A percentile compares a stretch with the other conserved stretches of the same genome.
phyloP scores from a whole-genome alignment of 805 yeast species.

The Zygosaccharomyces gambellarensis region DNA sequence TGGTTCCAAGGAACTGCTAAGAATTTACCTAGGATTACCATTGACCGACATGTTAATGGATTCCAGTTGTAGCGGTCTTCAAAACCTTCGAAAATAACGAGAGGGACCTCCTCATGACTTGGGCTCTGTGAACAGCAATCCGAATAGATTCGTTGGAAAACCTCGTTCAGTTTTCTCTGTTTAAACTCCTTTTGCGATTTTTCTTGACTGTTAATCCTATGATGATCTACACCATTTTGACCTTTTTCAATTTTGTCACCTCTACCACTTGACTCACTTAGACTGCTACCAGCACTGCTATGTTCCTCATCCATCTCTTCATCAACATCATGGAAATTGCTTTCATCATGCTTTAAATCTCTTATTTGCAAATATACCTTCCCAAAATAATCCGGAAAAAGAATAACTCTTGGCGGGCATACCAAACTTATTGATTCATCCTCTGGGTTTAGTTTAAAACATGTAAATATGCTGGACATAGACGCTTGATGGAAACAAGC shows the following conservation, averaged over 20 bases:
- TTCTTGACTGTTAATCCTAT: slow-evolving; percentile 9
- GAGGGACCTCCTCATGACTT: slow-evolving; percentile 7
- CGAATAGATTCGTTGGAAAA: slow-evolving; percentile 11
- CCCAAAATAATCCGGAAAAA: slow-evolving; percentile 19
- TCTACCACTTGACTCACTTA: not conserved
- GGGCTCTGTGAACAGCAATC: slow-evolving; percentile 4
- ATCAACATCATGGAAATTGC: not conserved
- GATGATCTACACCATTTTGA: slow-evolving; percentile 1
- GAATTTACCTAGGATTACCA: slow-evolving; percentile 13
- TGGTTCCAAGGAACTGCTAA: slow-evolving; percentile 24
- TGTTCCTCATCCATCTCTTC: not conserved
- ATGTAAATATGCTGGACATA: slow-evolving; percentile 21
- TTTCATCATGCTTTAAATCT: slow-evolving; percentile 2
- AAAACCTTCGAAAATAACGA: slow-evolving; percentile 24
- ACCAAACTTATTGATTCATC: slow-evolving; percentile 10
- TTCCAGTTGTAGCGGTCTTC: slow-evolving; percentile 23
- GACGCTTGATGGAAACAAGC: slow-evolving; percentile 17
- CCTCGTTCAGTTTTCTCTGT: slow-evolving; percentile 13
- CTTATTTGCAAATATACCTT: slow-evolving; percentile 9
- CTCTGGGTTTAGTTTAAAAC: slow-evolving; percentile 15
- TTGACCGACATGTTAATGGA: slow-evolving; percentile 11
- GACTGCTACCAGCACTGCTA: slow-evolving; percentile 1
- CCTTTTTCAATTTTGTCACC: slow-evolving; percentile 4
- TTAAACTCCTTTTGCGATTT: slow-evolving; percentile 11
- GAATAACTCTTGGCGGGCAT: slow-evolving; percentile 15